Evolutionary conservation across 768 basidiomycete species (phyloP).

Genomic region (Leucocoprinus birnbaumii): DNA sequence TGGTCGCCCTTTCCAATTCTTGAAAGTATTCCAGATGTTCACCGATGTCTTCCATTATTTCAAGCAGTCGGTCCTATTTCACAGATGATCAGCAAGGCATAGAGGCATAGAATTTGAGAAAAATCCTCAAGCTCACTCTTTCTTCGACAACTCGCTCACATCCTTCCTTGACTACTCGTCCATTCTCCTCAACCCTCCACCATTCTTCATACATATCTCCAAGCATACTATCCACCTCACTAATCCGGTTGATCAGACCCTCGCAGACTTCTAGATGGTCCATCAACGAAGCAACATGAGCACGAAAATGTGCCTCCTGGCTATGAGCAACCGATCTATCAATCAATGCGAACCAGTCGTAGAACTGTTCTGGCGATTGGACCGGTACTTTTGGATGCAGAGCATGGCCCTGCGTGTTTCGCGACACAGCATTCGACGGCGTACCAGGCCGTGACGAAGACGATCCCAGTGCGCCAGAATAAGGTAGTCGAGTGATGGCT

Average conservation of each 20-base stretch:
- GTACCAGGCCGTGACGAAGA: conserved; percentile 41
- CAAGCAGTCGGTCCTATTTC: conserved; percentile 69
- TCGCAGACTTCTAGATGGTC: conserved; percentile 81
- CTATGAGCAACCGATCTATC: conserved; percentile 89
- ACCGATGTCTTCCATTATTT: conserved; percentile 80
- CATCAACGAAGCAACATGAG: conserved; percentile 74
- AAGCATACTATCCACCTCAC: conserved; percentile 72
- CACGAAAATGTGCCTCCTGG: conserved; percentile 90
- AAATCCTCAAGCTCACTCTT: conserved; percentile 63
- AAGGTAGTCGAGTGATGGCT: not conserved
- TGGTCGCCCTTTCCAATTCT: conserved; percentile 88
- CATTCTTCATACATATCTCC: conserved; percentile 82
- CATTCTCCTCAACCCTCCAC: conserved; percentile 89
- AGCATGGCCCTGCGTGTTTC: conserved; percentile 34
- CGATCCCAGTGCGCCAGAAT: not conserved
- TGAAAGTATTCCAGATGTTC: conserved; percentile 88
- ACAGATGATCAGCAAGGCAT: not conserved
- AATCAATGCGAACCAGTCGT: conserved; percentile 92
- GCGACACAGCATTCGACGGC: conserved; percentile 20
- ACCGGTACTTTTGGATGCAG: conserved; percentile 78
- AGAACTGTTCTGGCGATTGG: conserved; percentile 92
- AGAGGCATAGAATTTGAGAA: not conserved
- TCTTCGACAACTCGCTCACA: conserved; percentile 90
- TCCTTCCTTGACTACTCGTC: conserved; percentile 85
- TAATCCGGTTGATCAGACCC: conserved; percentile 63